Evolutionary conservation across 1,139 yeast genomes (phyloP).

Genomic region (Kluyveromyces sp.): DNA sequence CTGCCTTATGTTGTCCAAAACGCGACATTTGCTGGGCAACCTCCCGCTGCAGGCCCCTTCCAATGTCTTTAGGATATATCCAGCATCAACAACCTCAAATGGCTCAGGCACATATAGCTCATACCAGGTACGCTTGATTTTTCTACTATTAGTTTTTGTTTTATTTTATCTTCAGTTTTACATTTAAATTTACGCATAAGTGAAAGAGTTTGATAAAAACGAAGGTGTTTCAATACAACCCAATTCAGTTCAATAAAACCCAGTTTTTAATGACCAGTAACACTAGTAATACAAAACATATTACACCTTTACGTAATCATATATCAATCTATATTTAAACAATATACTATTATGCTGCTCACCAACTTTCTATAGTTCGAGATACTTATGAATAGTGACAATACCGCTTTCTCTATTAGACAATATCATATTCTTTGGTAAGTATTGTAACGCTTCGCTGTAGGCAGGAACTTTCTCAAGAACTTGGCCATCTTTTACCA

Average conservation of each 20-base stretch:
- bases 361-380: conserved; percentile 13
- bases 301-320: too few species aligned
- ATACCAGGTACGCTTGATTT: not conserved
- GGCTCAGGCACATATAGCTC: not conserved
- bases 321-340: too few species aligned
- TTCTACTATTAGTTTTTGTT: not conserved
- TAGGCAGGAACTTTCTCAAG: conserved; percentile 55
- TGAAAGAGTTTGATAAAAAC: too few species aligned
- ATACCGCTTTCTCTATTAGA: conserved; percentile 62
- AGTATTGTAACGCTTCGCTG: conserved; percentile 55
- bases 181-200: too few species aligned
- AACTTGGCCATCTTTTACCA: conserved; percentile 32
- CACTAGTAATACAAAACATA: too few species aligned
- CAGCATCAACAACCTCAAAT: conserved; percentile 4
- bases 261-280: too few species aligned
- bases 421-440: conserved; percentile 58
- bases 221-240: too few species aligned
- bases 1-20: conserved; percentile 4
- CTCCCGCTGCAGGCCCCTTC: not conserved
- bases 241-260: too few species aligned
- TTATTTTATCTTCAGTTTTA: too few species aligned
- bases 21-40: not conserved
- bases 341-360: not conserved
- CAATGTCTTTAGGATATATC: conserved; percentile 1
- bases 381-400: conserved; percentile 39